Conservation (phyloP, 2,329 filamentous ascomycete species). For the Exophiala viscosa region DNA sequence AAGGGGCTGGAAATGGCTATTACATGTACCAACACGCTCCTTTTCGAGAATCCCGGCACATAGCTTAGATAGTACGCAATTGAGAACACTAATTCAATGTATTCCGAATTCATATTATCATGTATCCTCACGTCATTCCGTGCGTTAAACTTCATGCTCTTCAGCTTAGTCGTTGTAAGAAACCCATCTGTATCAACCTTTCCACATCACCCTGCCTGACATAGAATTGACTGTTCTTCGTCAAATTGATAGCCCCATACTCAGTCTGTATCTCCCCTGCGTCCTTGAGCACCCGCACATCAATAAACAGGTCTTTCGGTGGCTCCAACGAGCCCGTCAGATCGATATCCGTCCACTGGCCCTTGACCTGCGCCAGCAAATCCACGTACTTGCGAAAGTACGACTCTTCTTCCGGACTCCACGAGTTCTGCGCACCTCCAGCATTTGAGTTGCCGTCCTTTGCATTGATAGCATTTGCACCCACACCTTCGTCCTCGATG, state of each 20-base stretch:
- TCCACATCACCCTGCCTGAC: slow-evolving; percentile 95
- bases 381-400: slow-evolving; percentile 91
- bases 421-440: slow-evolving; percentile 60
- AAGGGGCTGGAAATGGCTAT: too few species aligned
- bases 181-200: slow-evolving; percentile 87
- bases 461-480: slow-evolving; percentile 32
- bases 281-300: slow-evolving; percentile 92
- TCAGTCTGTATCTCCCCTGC: slow-evolving; percentile 98
- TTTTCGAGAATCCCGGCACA: too few species aligned
- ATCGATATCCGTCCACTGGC: slow-evolving; percentile 97
- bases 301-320: slow-evolving; percentile 92
- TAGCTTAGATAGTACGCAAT: too few species aligned
- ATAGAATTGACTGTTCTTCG: slow-evolving; percentile 97
- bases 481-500: neutral
- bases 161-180: slow-evolving; percentile 85
- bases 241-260: slow-evolving; percentile 94
- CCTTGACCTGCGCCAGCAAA: slow-evolving; percentile 91
- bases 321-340: slow-evolving; percentile 90
- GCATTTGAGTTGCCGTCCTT: slow-evolving; percentile 54
- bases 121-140: neutral
- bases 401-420: slow-evolving; percentile 94
- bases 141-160: neutral
- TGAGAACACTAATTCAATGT: too few species aligned
- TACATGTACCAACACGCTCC: too few species aligned
- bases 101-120: neutral